Evolutionary conservation across 345 rosid genomes (phyloP).

Genomic region (Euphorbia peplus): DNA sequence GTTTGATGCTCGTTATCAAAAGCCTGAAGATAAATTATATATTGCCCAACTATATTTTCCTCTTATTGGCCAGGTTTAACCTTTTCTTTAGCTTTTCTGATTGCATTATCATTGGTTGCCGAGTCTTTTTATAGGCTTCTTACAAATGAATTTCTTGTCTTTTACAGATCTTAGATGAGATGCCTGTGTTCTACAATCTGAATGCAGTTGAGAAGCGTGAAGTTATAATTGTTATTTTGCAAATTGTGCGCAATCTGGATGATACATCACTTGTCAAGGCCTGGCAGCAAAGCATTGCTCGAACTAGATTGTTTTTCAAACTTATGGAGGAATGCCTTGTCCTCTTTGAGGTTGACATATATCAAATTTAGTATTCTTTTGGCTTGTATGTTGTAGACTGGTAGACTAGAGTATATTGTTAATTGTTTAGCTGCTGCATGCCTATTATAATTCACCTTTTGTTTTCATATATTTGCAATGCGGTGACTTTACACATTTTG

Average conservation of each 20-base stretch:
- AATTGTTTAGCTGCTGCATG: constrained; percentile 12
- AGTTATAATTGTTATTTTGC: constrained; percentile 83
- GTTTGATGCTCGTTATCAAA: constrained; percentile 95
- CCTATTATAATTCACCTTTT: neutral
- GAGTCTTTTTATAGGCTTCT: neutral
- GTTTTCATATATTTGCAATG: neutral
- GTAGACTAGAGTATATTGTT: neutral
- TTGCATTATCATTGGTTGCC: neutral
- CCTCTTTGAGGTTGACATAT: constrained; percentile 78
- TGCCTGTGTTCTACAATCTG: constrained; percentile 97
- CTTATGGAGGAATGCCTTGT: constrained; percentile 94
- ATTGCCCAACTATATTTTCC: constrained; percentile 94
- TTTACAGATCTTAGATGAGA: constrained; percentile 96
- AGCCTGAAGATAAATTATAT: constrained; percentile 96
- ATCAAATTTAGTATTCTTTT: constrained; percentile 16
- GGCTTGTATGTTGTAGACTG: neutral
- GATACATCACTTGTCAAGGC: constrained; percentile 86
- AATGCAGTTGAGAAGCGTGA: constrained; percentile 96
- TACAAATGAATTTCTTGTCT: constrained; percentile 15
- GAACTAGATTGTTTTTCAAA: constrained; percentile 93
- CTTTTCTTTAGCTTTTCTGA: constrained; percentile 7
- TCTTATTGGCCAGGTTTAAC: constrained; percentile 79
- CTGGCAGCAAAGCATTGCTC: constrained; percentile 99
- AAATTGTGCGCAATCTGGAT: constrained; percentile 94
- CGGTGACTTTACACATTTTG: no score